Evolutionary conservation across 495 filamentous ascomycete species (phyloP).

Genomic region (Viridothelium virens): DNA sequence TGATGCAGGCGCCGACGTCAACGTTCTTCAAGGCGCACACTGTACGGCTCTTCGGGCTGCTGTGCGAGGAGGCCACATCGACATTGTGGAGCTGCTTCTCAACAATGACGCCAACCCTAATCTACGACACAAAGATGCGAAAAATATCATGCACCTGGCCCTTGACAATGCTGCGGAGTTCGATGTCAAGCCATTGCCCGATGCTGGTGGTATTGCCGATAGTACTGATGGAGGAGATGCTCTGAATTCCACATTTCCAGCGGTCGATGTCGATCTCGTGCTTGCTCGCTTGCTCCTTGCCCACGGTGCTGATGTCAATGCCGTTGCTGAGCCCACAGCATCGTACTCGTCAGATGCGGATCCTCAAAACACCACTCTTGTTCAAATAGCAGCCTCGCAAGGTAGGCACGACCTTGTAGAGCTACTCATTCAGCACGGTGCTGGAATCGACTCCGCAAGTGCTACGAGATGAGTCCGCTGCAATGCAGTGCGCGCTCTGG

Average conservation of each 20-base stretch:
- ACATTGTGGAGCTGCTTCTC: slow-evolving; percentile 8
- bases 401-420: background rate
- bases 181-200: background rate
- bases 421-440: background rate
- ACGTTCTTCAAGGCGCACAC: slow-evolving; percentile 10
- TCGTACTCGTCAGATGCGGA: background rate
- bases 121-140: background rate
- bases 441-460: background rate
- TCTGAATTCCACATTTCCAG: background rate
- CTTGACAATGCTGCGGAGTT: background rate
- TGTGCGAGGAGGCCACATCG: slow-evolving; percentile 7
- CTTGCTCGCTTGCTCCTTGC: background rate
- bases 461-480: background rate
- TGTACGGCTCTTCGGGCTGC: slow-evolving; percentile 16
- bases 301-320: background rate
- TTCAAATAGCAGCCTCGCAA: background rate
- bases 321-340: background rate
- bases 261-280: background rate
- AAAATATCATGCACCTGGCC: background rate
- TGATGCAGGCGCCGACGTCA: slow-evolving; percentile 14
- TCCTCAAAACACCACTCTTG: background rate
- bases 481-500: background rate
- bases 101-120: slow-evolving; percentile 14
- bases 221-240: background rate
- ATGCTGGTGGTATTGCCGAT: background rate